Evolutionary conservation across 2,329 filamentous ascomycete species (phyloP), one percentile per base, ranked within the genome.

Genomic region (Rutstroemia sp.): DNA sequence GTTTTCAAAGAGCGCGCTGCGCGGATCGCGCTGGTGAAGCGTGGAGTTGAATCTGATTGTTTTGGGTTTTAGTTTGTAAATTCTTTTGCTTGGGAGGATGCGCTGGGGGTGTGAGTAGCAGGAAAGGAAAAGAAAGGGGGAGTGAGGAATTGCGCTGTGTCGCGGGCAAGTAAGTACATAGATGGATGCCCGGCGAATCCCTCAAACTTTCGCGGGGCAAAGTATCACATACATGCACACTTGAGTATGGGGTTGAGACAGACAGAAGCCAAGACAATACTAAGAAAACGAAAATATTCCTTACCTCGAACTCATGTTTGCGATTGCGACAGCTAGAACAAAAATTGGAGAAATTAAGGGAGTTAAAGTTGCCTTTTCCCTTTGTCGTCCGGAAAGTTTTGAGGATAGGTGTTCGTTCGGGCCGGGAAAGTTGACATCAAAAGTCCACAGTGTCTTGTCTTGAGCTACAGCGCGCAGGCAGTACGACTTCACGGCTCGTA

Each of bases 1-100:
- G 65, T 85, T 84, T 63, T 87, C 86, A 73, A 91, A 91, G 62
- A 91, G 82, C 63, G 85, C 84, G 69, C 82, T 86, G 68, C 87
- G 77, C 67, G 83, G 79, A 75, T 89, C 78, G 75, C 87, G 80
- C 75, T 90, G 87, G 71, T 90, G 87, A 60, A 90, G 81, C 63
- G 79, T 79, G 49, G 84, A 86, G 65, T 82, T 79, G 71, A 88
- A 89, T 75, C 86, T 88, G 60, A 58, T 16, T 61, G 19, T 44
- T 34, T 12, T 12, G 8, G 37, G n/a, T 16, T 56, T 25, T 39
- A 41, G 16, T 41, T 3, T 16, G 12, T 12, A 10, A 25, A 6
- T 21, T 42, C 9, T n/a, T 18, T n/a, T 49, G 10, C 7, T 38
- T 9, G 18, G 23, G 44, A 37, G n/a, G 23, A 14, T 59, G n/a